phyloP scores from a whole-genome alignment of 2,329 filamentous ascomycete species.

The Ophiostoma himal-ulmi region DNA sequence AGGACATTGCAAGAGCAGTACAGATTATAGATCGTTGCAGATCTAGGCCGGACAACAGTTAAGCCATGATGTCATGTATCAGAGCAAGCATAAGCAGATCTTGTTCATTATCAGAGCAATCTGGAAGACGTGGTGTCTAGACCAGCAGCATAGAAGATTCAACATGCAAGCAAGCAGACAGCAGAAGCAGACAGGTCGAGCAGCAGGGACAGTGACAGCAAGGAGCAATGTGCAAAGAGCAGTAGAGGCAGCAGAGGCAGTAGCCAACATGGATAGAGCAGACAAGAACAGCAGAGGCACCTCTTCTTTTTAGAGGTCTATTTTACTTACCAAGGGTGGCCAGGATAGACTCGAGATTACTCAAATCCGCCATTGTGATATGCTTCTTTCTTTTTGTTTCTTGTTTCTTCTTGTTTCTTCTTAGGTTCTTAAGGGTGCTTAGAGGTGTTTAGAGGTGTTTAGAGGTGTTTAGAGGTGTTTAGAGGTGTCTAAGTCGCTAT shows the following conservation, averaged over 20 bases:
- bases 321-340: constrained; percentile 28
- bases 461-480: neutral
- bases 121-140: neutral
- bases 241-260: neutral
- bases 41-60: neutral
- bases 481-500: neutral
- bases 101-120: constrained; percentile 1
- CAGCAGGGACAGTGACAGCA: neutral
- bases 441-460: neutral
- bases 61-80: neutral
- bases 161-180: neutral
- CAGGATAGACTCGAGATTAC: constrained; percentile 29
- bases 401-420: neutral
- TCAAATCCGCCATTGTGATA: constrained; percentile 22
- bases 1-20: neutral
- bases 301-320: neutral
- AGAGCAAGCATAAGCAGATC: neutral
- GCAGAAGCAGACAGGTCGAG: neutral
- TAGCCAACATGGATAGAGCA: neutral
- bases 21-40: neutral
- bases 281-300: neutral
- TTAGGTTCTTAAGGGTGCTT: neutral
- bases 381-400: neutral
- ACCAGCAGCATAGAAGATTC: constrained; percentile 2
- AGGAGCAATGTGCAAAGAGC: neutral